Base-by-base conservation (phyloP, 768 basidiomycete species). In the Artomyces pyxidatus region DNA sequence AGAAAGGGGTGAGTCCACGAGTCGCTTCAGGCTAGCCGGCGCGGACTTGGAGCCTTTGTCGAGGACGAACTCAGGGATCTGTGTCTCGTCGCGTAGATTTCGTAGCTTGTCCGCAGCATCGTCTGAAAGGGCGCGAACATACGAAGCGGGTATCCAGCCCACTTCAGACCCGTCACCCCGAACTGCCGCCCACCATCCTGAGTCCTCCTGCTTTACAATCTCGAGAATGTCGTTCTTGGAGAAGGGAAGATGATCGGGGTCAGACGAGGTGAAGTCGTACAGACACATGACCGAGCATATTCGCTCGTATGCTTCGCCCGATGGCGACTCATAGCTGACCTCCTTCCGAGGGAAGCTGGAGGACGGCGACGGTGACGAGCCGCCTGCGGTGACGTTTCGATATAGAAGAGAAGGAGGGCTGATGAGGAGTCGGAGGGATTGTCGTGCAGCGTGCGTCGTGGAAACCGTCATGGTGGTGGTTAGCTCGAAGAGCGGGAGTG, bases 151-250 rank as follows among this genome's bases (percentile, higher is more conserved):
- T 50, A 89, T 80, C 88, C 88, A 89, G 40, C 87, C 85, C 27
- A 85, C 71, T 28, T 65, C 61, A 42, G 73, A 67, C 11, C 74
- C 75, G 30, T 70, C 70, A 10, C 65, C 65, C 21, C 78, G 71
- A 65, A 84, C 75, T 17, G 86, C 88, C 17, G 83, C 86, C 85
- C 86, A 89, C 87, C 86, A 89, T 9, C 88, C 87, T 2, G 80
- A 76, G 11, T 74, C 71, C 62, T 88, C 84, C 62, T 77, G 72
- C 63, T 79, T 80, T 39, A 89, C 70, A 45, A 89, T 68, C 21
- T 77, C 74, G 25, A 90, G 65, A 19, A 88, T 75, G 54, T 88
- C 86, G 52, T 78, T 77, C 65, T 76, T 76, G 35, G 64, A 65
- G 63, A 89, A 87, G 3, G 75, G 66, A 16, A 88, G 70, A 48